A percentile compares a stretch with the other conserved stretches of the same genome.
Evolutionary conservation across 2,329 filamentous ascomycete species (phyloP).

Genomic region (Xylariaceae sp.): DNA sequence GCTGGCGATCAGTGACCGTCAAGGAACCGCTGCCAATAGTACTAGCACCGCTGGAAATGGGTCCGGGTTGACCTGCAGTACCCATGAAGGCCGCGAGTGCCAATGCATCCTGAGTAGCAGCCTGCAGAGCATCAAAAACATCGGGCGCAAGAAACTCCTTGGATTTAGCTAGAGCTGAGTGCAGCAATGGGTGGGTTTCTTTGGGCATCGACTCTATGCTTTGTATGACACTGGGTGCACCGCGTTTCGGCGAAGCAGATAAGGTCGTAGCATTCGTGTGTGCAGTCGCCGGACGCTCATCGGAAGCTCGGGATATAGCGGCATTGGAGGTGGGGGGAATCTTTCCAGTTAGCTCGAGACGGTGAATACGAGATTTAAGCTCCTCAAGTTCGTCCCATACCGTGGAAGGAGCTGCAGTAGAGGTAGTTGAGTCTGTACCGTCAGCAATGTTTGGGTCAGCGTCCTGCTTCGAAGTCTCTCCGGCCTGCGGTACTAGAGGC

Average conservation of each 20-base stretch:
- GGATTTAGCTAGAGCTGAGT: slow-evolving; percentile 74
- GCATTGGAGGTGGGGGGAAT: slow-evolving; percentile 76
- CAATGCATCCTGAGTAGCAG: slow-evolving; percentile 75
- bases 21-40: slow-evolving; percentile 46
- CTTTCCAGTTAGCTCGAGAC: slow-evolving; percentile 85
- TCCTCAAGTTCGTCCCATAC: slow-evolving; percentile 98
- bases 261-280: slow-evolving; percentile 80
- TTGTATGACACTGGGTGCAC: slow-evolving; percentile 44
- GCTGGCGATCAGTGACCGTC: slow-evolving; percentile 69
- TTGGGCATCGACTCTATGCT: slow-evolving; percentile 43
- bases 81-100: slow-evolving; percentile 74
- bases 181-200: slow-evolving; percentile 70
- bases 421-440: slow-evolving; percentile 80
- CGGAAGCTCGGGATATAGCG: slow-evolving; percentile 66
- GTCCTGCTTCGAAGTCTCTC: slow-evolving; percentile 36
- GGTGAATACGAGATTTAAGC: slow-evolving; percentile 85
- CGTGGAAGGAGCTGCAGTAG: slow-evolving; percentile 82
- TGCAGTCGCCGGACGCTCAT: slow-evolving; percentile 82
- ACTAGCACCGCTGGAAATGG: slow-evolving; percentile 62
- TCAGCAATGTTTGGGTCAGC: slow-evolving; percentile 46
- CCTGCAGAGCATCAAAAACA: slow-evolving; percentile 74
- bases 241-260: slow-evolving; percentile 80
- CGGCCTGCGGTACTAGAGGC: slow-evolving; percentile 47
- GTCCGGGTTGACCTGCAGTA: slow-evolving; percentile 60
- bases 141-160: slow-evolving; percentile 64